Percentiles rank a stretch among this genome's conserved stretches.
phyloP scores from a whole-genome alignment of 768 basidiomycete genomes.

The Ramaria sp. region DNA sequence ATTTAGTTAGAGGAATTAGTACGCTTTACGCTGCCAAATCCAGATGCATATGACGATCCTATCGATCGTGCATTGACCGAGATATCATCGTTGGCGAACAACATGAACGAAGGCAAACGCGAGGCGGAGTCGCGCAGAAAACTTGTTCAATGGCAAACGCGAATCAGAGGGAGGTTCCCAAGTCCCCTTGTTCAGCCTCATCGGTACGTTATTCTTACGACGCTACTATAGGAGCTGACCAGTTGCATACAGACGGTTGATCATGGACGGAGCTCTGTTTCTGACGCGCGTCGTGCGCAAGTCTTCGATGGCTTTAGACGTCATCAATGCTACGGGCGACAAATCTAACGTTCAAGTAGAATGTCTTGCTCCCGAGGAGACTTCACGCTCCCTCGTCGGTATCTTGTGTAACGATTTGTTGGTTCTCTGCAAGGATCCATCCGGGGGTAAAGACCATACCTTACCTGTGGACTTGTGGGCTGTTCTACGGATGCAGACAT shows the following conservation, averaged over 20 bases:
- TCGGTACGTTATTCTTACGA: conserved; percentile 38
- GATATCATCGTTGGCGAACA: conserved; percentile 79
- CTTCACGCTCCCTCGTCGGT: conserved; percentile 66
- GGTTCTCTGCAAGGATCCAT: conserved; percentile 82
- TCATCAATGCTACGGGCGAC: conserved; percentile 66
- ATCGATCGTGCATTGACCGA: conserved; percentile 78
- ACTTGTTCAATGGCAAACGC: conserved; percentile 81
- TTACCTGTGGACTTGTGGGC: conserved; percentile 89
- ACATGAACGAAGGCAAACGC: conserved; percentile 98
- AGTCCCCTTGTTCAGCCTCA: conserved; percentile 98
- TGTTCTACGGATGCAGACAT: conserved; percentile 89
- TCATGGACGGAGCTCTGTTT: conserved; percentile 83
- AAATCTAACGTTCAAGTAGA: conserved; percentile 80
- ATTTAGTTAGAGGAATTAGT: conserved; percentile 75
- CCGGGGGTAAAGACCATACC: conserved; percentile 64
- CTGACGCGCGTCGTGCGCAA: conserved; percentile 89
- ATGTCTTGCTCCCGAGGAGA: conserved; percentile 78
- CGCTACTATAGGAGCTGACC: background rate
- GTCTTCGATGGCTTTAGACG: conserved; percentile 69
- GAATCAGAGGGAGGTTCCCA: conserved; percentile 86
- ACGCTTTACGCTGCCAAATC: conserved; percentile 71
- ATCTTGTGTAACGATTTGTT: conserved; percentile 90
- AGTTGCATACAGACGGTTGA: conserved; percentile 50
- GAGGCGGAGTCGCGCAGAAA: conserved; percentile 88
- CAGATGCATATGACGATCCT: conserved; percentile 69